phyloP scores from a whole-genome alignment of 176 grass and related monocot genomes.

The Thinopyrum elongatum region DNA sequence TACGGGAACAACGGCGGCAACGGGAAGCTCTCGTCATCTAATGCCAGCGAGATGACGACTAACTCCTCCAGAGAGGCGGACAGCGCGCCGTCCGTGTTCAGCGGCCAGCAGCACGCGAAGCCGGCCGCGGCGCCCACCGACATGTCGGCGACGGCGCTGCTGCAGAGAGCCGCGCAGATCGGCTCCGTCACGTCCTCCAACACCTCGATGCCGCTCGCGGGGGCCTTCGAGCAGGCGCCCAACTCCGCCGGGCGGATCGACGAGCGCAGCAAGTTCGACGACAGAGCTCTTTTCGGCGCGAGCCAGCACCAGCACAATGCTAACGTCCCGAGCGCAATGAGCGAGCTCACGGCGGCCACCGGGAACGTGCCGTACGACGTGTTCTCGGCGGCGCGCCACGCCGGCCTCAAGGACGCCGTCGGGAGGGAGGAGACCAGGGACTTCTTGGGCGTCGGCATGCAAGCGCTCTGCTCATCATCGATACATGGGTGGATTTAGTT shows the following conservation, averaged over 20 bases:
- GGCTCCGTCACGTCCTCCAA: constrained; percentile 43
- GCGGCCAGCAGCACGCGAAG: constrained; percentile 49
- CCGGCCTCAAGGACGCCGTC: constrained; percentile 37
- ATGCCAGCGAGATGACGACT: constrained; percentile 42
- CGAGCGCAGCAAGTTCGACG: constrained; percentile 42
- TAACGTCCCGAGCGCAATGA: constrained; percentile 23
- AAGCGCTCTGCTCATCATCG: constrained; percentile 64
- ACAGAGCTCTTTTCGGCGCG: constrained; percentile 17
- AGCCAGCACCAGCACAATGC: constrained; percentile 32
- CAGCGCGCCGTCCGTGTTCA: constrained; percentile 63
- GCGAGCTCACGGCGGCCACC: constrained; percentile 28
- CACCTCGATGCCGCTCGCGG: constrained; percentile 13
- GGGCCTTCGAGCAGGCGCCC: constrained; percentile 32
- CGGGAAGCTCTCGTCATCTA: constrained; percentile 48
- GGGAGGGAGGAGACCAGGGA: constrained; percentile 74
- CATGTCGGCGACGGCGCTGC: constrained; percentile 82
- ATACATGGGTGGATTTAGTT: constrained; percentile 73
- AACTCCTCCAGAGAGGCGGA: constrained; percentile 31
- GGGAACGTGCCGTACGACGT: constrained; percentile 49
- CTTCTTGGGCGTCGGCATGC: constrained; percentile 86
- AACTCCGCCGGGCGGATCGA: constrained; percentile 23
- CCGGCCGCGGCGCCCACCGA: constrained; percentile 25
- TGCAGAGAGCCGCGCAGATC: constrained; percentile 80
- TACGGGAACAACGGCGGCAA: constrained; percentile 38
- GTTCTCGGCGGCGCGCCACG: constrained; percentile 36